Conservation (phyloP, 2,329 filamentous ascomycete species). For the Paraconiothyrium sp. region DNA sequence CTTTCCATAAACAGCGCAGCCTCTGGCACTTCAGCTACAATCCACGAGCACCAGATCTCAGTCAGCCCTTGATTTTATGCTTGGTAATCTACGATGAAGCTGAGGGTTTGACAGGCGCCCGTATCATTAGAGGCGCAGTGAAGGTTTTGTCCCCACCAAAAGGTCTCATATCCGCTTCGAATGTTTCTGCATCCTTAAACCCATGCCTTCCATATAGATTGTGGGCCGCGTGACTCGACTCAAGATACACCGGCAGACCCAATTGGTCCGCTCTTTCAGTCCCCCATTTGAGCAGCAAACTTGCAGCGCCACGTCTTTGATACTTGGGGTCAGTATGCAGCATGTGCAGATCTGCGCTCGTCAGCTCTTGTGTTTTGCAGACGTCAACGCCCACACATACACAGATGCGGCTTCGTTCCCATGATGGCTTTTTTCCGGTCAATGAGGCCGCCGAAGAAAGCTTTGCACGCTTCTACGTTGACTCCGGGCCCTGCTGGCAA, state of each 20-base stretch:
- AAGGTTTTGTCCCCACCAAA: conserved; percentile 24
- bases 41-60: background rate
- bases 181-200: conserved; percentile 33
- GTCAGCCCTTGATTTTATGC: background rate
- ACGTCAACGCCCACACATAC: conserved; percentile 23
- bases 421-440: conserved; percentile 32
- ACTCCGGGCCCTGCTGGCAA: conserved; percentile 28
- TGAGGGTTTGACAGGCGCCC: conserved; percentile 18
- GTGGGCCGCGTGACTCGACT: conserved; percentile 32
- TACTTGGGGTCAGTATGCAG: conserved; percentile 38
- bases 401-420: conserved; percentile 34
- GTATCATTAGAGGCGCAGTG: conserved; percentile 39
- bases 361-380: background rate
- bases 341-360: conserved; percentile 36
- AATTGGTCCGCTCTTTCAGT: conserved; percentile 36
- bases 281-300: conserved; percentile 33
- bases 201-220: conserved; percentile 37
- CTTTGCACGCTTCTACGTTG: conserved; percentile 35
- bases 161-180: conserved; percentile 28
- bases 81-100: background rate
- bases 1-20: too few species aligned
- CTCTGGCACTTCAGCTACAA: too few species aligned
- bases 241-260: conserved; percentile 36
- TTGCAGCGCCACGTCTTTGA: conserved; percentile 36
- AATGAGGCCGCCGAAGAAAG: conserved; percentile 33